Base-by-base conservation (phyloP, 495 filamentous ascomycete species). In the Oleoguttula mirabilis region DNA sequence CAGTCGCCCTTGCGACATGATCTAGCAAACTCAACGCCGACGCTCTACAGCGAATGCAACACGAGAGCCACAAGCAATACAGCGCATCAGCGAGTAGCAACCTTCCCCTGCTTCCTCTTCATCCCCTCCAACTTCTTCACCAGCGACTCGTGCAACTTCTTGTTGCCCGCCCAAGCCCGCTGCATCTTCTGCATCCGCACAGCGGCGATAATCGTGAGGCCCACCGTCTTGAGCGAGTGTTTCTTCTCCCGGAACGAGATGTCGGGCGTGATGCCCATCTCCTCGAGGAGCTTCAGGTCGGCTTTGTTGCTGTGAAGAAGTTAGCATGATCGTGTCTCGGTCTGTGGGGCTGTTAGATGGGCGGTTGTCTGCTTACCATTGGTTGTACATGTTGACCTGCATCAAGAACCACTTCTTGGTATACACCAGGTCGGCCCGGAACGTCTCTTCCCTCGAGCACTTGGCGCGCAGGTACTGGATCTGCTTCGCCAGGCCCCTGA, bases 381-480 rank as follows among this genome's bases (percentile, higher is more conserved):
- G 77, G 52, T 72, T 74, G 59, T 73, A 87, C 61, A 76, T 75
- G 58, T 80, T 75, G 37, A 96, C 76, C 61, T 88, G 82, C 72
- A 90, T 76, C 49, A 79, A 53, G 50, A 84, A 67, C 55, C 70
- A 79, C 61, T 69, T 72, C 75, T 98, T 82, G 60, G 81, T 82
- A 67, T 71, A 93, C 19, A 77, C 80, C 39, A 88, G 66, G 47
- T 82, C 81, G 32, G 67, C 69, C 34, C 90, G 69, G 63, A 96
- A 79, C 39, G 71, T 75, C 52, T 82, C 75, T 63, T 94, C 88
- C 17, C 90, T 72, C 56, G 73, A 69, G 58, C 79, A 77, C 37
- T 77, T 73, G 3, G 83, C 85, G 45, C 79, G 71, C 44, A 96
- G 73, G 78, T 82, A 98, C 48, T 86, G 69, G 52, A 95, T 88